phyloP scores from a whole-genome alignment of 306 rosid genomes.

The Gleditsia sinensis region DNA sequence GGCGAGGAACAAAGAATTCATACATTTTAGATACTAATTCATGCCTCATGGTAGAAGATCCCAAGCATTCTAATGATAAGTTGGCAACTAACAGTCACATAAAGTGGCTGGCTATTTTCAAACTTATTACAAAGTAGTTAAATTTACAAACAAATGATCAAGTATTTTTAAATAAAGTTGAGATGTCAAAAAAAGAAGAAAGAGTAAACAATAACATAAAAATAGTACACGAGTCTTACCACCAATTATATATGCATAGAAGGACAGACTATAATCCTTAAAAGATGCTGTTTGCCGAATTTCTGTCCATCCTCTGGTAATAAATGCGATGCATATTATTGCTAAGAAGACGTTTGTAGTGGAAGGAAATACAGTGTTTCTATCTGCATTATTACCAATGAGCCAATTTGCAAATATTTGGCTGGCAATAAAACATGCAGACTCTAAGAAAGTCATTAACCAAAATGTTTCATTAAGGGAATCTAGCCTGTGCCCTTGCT shows the following conservation, averaged over 20 bases:
- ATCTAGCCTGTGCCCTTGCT: constrained; percentile 90
- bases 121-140: too few relatives aligned
- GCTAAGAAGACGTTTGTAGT: constrained; percentile 60
- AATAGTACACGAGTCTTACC: constrained; percentile 58
- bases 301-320: constrained; percentile 69
- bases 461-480: constrained; percentile 82
- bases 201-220: constrained; percentile 27
- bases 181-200: neutral
- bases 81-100: too few relatives aligned
- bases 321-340: constrained; percentile 51
- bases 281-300: constrained; percentile 48
- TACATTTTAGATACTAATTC: neutral
- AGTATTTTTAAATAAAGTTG: constrained; percentile 28
- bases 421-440: constrained; percentile 73
- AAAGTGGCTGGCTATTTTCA: neutral
- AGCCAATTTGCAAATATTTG: constrained; percentile 87
- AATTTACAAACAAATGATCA: constrained; percentile 10
- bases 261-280: constrained; percentile 70
- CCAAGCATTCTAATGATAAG: neutral
- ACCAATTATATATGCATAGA: constrained; percentile 60
- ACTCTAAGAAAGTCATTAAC: constrained; percentile 87
- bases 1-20: too few relatives aligned
- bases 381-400: constrained; percentile 50
- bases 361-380: constrained; percentile 52
- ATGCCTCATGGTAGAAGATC: neutral